These are phyloP conservation scores for Mallotus japonicus DNA, from an alignment of 441 rosid genomes.

Conservation along the genomic window DNA sequence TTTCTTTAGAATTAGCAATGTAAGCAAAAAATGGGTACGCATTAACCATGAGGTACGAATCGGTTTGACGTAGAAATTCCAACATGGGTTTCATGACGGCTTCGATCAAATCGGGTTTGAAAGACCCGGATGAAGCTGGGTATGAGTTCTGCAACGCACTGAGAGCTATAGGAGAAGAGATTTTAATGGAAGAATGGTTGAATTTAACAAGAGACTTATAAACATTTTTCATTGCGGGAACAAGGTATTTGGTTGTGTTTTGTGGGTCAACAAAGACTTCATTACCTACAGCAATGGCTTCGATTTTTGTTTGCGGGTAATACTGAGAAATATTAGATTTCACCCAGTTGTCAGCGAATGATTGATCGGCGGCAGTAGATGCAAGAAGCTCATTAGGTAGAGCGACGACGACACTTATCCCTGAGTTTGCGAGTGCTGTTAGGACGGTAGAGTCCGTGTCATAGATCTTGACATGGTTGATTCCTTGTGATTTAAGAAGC, in stretches of 20 bases:
- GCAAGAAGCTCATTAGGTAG: constrained; percentile 82
- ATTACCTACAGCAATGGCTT: constrained; percentile 84
- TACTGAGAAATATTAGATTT: constrained; percentile 49
- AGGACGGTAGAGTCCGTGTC: constrained; percentile 65
- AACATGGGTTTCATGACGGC: constrained; percentile 78
- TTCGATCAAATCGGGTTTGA: constrained; percentile 51
- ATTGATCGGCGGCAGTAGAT: constrained; percentile 57
- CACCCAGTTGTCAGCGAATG: constrained; percentile 74
- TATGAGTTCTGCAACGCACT: constrained; percentile 56
- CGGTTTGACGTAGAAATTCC: constrained; percentile 50
- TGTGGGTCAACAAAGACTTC: constrained; percentile 76
- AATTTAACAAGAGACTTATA: constrained; percentile 51
- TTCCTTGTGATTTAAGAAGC: constrained; percentile 71
- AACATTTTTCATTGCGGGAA: constrained; percentile 77
- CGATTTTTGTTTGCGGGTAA: constrained; percentile 63
- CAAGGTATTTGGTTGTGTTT: constrained; percentile 60
- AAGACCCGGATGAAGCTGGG: constrained; percentile 77
- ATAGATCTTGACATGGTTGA: constrained; percentile 63
- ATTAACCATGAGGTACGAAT: constrained; percentile 72
- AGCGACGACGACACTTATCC: constrained; percentile 57
- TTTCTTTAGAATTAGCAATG: constrained; percentile 49
- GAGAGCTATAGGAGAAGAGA: constrained; percentile 78
- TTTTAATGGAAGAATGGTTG: constrained; percentile 46
- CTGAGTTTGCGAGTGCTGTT: constrained; percentile 58
- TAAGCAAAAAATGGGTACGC: constrained; percentile 86